Percentiles rank a stretch among this genome's conserved stretches.
Conservation (phyloP, 2,329 filamentous ascomycete genomes). For the Aspergillus pseudoglaucus region DNA sequence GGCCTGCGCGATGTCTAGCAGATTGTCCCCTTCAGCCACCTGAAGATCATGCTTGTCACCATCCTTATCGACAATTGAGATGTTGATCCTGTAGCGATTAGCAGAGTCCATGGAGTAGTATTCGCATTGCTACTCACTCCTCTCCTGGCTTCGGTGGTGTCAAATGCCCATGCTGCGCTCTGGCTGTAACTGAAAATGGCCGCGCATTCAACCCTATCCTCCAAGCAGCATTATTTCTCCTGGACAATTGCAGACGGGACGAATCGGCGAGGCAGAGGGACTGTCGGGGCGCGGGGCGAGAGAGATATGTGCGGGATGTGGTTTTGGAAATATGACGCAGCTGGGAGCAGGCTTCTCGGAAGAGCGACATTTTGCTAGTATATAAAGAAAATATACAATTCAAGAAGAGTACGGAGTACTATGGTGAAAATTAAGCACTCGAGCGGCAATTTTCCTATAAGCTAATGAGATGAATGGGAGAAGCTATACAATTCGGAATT, state of each 20-base stretch:
- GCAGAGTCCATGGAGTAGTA: not conserved
- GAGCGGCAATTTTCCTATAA: too few species aligned
- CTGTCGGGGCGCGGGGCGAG: slow-evolving; percentile 15
- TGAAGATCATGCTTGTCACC: slow-evolving; percentile 67
- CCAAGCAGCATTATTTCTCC: slow-evolving; percentile 5
- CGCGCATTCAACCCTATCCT: slow-evolving; percentile 22
- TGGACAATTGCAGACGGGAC: slow-evolving; percentile 6
- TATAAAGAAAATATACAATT: slow-evolving; percentile 1
- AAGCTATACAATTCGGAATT: too few species aligned
- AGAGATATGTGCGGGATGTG: slow-evolving; percentile 42
- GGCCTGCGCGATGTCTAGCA: slow-evolving; percentile 89
- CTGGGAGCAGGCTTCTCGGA: slow-evolving; percentile 26
- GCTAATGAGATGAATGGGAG: too few species aligned
- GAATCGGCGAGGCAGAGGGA: slow-evolving; percentile 11
- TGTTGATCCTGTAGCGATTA: slow-evolving; percentile 57
- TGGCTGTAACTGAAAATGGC: slow-evolving; percentile 60
- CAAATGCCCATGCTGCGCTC: slow-evolving; percentile 67
- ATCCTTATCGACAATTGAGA: slow-evolving; percentile 94
- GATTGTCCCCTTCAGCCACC: slow-evolving; percentile 80
- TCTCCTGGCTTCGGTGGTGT: slow-evolving; percentile 80
- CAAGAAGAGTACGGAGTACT: too few species aligned
- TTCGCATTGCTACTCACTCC: slow-evolving; percentile 56
- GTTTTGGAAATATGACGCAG: slow-evolving; percentile 48
- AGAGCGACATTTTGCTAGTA: slow-evolving; percentile 23
- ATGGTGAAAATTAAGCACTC: too few species aligned